phyloP scores from a whole-genome alignment of 257 asterid species.

The Solanum chiquidenum region DNA sequence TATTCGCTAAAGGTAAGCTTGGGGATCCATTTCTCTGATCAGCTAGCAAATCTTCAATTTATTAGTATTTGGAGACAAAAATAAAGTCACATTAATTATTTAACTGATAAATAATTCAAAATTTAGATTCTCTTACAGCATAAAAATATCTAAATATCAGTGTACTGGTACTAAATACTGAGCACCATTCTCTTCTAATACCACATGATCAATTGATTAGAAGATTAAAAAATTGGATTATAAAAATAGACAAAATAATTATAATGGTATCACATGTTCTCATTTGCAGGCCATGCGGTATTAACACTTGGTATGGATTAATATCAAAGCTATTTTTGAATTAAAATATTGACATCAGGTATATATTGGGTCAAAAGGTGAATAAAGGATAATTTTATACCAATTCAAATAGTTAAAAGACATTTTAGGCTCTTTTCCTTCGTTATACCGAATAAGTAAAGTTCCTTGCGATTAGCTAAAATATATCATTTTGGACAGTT shows the following conservation, averaged over 20 bases:
- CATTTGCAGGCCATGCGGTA: not conserved
- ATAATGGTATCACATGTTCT: not conserved
- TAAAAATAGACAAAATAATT: not conserved
- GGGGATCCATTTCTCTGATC: not conserved
- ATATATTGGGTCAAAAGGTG: rapidly evolving
- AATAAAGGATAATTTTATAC: rapidly evolving
- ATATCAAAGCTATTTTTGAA: too few relatives aligned
- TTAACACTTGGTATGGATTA: not conserved
- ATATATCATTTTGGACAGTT: too few relatives aligned
- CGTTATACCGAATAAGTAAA: not conserved
- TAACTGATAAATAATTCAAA: not conserved
- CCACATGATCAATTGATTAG: not conserved
- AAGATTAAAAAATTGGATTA: not conserved
- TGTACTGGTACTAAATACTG: not conserved
- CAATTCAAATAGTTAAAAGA: not conserved
- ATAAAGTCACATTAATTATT: not conserved
- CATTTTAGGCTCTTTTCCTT: too few relatives aligned
- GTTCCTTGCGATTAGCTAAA: not conserved
- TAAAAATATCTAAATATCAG: not conserved
- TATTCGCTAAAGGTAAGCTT: not conserved
- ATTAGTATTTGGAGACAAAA: not conserved
- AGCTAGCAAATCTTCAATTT: not conserved
- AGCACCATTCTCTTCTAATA: not conserved
- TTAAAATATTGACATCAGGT: not conserved
- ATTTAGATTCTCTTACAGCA: not conserved